A percentile compares a stretch with the other conserved stretches of the same genome.
phyloP scores from a whole-genome alignment of 495 filamentous ascomycete genomes.

The Barbatosphaeria neglecta region DNA sequence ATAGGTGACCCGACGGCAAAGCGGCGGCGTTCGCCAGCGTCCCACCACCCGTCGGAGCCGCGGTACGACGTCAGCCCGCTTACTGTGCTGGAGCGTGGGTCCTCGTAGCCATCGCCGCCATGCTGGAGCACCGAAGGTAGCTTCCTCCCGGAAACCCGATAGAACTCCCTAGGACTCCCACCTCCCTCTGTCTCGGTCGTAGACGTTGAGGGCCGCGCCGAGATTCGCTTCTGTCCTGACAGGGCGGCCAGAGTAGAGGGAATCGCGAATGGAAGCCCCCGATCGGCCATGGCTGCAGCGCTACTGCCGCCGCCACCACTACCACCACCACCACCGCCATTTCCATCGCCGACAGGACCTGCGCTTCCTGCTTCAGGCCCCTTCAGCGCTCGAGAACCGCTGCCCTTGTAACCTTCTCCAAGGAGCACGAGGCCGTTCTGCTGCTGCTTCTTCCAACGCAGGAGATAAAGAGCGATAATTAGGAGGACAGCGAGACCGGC shows the following conservation, averaged over 20 bases:
- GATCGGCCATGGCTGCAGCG: conserved; percentile 31
- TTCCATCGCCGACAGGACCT: conserved; percentile 5
- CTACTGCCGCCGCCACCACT: conserved; percentile 13
- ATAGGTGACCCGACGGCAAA: conserved; percentile 31
- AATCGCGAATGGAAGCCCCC: conserved; percentile 43
- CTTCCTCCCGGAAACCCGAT: conserved; percentile 57
- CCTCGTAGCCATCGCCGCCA: conserved; percentile 61
- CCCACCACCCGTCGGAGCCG: conserved; percentile 34
- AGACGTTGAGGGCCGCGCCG: conserved; percentile 28
- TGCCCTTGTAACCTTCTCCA: conserved; percentile 12
- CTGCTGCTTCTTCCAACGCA: conserved; percentile 44
- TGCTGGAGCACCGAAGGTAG: conserved; percentile 57
- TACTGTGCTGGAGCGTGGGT: conserved; percentile 33
- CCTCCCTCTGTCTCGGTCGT: conserved; percentile 18
- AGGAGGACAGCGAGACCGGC: conserved; percentile 50
- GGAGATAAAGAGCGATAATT: conserved; percentile 39
- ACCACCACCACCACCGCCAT: conserved; percentile 5
- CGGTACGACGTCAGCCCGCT: conserved; percentile 38
- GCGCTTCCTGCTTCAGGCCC: conserved; percentile 2
- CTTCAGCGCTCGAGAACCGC: conserved; percentile 1
- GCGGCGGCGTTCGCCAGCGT: conserved; percentile 18
- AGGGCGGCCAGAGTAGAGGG: conserved; percentile 42
- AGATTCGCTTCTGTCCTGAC: conserved; percentile 35
- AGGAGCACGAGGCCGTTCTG: conserved; percentile 18
- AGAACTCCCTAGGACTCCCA: conserved; percentile 38